Evolutionary conservation across 176 grass and related monocot genomes (phyloP).

Genomic region (Cocos nucifera): DNA sequence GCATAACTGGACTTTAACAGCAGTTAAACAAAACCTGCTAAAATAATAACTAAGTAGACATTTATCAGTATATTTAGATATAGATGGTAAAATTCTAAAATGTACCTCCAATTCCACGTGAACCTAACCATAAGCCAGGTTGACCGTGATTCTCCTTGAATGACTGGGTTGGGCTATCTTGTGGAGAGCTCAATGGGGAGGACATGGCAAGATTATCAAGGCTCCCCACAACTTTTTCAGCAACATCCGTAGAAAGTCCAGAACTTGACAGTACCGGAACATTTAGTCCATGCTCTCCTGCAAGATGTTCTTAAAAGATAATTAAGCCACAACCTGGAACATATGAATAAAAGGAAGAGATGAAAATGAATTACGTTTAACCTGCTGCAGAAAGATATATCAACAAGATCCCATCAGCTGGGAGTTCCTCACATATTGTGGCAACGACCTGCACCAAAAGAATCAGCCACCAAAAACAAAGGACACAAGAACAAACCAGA

Average conservation of each 20-base stretch:
- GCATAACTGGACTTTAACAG: too few relatives aligned
- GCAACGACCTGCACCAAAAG: constrained; percentile 59
- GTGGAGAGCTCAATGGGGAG: constrained; percentile 9
- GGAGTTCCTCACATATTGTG: constrained; percentile 90
- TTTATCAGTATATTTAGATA: too few relatives aligned
- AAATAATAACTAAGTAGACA: too few relatives aligned
- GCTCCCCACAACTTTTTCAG: constrained; percentile 44
- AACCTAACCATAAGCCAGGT: constrained; percentile 59
- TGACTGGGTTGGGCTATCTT: constrained; percentile 7
- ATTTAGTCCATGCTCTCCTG: constrained; percentile 32
- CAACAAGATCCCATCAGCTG: constrained; percentile 60
- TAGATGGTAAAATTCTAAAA: constrained; percentile 6
- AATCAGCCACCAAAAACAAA: not conserved
- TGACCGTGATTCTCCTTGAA: constrained; percentile 1
- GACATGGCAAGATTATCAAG: constrained; percentile 63
- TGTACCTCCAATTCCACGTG: constrained; percentile 61
- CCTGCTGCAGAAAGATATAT: constrained; percentile 92
- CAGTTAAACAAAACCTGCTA: too few relatives aligned
- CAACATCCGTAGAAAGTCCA: constrained; percentile 40
- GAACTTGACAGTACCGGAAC: constrained; percentile 10
- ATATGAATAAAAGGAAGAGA: constrained; percentile 14
- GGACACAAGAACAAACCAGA: too few relatives aligned
- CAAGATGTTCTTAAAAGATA: constrained; percentile 21
- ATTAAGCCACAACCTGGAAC: constrained; percentile 1
- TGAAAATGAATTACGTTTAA: constrained; percentile 24